Conservation (phyloP, 192 early-diverging fungal genomes). For the Coemansia sp. region DNA sequence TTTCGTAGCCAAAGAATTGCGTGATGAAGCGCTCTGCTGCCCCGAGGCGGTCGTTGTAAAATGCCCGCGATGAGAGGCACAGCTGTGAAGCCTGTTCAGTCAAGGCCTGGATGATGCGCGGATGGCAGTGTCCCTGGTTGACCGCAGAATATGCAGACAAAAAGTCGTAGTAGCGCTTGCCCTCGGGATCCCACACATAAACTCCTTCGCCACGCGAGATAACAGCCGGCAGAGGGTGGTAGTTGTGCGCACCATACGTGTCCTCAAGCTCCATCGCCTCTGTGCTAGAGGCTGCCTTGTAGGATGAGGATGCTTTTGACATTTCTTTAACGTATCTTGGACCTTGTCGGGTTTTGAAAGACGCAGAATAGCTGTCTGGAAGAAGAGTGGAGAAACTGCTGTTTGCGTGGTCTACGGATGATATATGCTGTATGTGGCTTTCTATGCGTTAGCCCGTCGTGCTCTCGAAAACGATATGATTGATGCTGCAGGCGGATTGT, state of each 20-base stretch:
- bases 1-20: constrained; percentile 93
- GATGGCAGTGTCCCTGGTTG: constrained; percentile 94
- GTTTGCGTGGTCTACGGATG: too few relatives aligned
- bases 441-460: too few relatives aligned
- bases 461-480: too few relatives aligned
- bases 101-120: constrained; percentile 89
- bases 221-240: constrained; percentile 96
- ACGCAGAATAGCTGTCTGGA: background rate
- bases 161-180: constrained; percentile 75
- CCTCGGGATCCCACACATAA: constrained; percentile 94
- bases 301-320: constrained; percentile 5
- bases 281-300: constrained; percentile 13
- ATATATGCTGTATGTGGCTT: too few relatives aligned
- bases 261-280: constrained; percentile 77
- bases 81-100: constrained; percentile 85
- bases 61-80: constrained; percentile 89
- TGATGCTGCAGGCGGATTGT: too few relatives aligned
- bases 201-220: constrained; percentile 84
- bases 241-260: constrained; percentile 95
- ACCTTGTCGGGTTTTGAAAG: background rate
- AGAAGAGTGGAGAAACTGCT: background rate
- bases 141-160: constrained; percentile 76
- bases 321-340: background rate
- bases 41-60: constrained; percentile 95
- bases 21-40: constrained; percentile 88